These are phyloP conservation scores for Naganishia onofrii DNA, from an alignment of 768 basidiomycete genomes.

Conservation along the genomic window DNA sequence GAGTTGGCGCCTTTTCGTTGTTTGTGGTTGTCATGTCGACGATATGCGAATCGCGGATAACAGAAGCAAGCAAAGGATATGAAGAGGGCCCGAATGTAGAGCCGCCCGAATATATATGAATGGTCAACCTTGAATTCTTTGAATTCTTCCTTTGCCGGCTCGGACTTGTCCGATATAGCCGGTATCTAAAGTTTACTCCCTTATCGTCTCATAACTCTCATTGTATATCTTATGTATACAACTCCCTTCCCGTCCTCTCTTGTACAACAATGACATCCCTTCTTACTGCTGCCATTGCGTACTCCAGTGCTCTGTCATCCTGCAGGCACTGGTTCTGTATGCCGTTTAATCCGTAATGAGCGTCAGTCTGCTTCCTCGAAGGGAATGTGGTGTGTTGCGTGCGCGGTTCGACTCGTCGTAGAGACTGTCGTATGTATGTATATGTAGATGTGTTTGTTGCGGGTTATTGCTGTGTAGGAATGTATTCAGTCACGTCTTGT, in stretches of 20 bases:
- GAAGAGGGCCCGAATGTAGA: neutral
- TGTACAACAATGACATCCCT: neutral
- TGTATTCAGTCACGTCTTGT: too few relatives aligned
- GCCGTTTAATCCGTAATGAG: too few relatives aligned
- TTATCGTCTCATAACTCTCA: neutral
- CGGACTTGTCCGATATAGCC: slow-evolving; percentile 4
- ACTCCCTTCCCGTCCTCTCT: neutral
- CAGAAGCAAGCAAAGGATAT: neutral
- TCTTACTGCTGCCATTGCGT: neutral
- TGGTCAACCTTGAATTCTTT: neutral
- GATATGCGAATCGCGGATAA: neutral
- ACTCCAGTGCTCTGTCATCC: neutral
- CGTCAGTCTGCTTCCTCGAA: too few relatives aligned
- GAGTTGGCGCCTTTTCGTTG: neutral
- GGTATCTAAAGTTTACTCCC: neutral
- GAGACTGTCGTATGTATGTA: neutral
- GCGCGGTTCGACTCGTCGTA: neutral
- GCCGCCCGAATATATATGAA: neutral
- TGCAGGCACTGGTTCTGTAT: neutral
- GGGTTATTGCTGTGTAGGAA: neutral
- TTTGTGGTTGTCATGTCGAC: neutral
- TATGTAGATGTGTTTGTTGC: neutral
- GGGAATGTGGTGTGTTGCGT: neutral
- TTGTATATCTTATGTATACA: neutral
- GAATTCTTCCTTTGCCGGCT: neutral